Evolutionary conservation across 2,329 filamentous ascomycete species (phyloP).

Genomic region (Pseudocercospora crystallina): DNA sequence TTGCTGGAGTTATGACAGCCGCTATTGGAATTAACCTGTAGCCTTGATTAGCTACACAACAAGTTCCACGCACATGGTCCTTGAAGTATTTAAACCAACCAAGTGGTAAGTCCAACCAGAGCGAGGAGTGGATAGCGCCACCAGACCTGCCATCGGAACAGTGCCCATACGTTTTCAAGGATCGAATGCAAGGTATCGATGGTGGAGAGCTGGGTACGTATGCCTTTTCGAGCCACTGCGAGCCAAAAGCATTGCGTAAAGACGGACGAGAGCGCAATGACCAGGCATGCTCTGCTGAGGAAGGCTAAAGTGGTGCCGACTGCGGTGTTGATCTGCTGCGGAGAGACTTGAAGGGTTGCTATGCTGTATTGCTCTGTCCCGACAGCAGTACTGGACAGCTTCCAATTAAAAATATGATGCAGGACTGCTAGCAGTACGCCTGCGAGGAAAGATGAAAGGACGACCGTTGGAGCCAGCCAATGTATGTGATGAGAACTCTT

Average conservation of each 20-base stretch:
- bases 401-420: not conserved
- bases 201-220: not conserved
- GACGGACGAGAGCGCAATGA: slow-evolving; percentile 1
- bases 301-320: slow-evolving; percentile 16
- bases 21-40: slow-evolving; percentile 4
- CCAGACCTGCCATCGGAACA: not conserved
- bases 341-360: not conserved
- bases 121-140: not conserved
- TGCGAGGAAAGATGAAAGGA: not conserved
- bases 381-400: not conserved
- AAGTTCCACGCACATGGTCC: no score
- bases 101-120: not conserved
- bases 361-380: not conserved
- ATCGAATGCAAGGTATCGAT: not conserved
- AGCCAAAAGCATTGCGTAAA: slow-evolving; percentile 11
- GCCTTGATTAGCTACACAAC: no score
- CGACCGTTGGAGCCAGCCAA: slow-evolving; percentile 2
- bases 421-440: not conserved
- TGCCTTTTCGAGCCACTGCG: not conserved
- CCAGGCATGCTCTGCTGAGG: slow-evolving; percentile 6
- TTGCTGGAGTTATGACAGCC: slow-evolving; percentile 5
- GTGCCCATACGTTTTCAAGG: not conserved
- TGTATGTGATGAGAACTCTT: not conserved
- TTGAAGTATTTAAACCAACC: no score
- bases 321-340: slow-evolving; percentile 9